Percentiles rank a stretch among this genome's conserved stretches.
Evolutionary conservation across 2,329 filamentous ascomycete species (phyloP).

Genomic region (Sporothrix curviconia): DNA sequence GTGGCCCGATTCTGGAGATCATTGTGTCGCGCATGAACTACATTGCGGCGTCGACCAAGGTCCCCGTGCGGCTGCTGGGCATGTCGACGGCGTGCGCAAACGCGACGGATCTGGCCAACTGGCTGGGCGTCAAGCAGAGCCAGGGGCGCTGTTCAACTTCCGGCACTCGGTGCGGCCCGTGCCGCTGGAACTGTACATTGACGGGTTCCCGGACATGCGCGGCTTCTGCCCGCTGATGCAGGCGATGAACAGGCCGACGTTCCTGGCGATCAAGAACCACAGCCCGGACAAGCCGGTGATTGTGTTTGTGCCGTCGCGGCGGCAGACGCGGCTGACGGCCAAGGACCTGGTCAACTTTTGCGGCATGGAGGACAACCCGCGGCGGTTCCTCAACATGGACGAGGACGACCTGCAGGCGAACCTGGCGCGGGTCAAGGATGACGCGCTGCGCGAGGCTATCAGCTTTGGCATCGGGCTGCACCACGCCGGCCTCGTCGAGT

Average conservation of each 20-base stretch:
- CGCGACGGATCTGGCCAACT: conserved; percentile 86
- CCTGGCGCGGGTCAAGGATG: conserved; percentile 84
- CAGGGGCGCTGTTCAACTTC: conserved; percentile 81
- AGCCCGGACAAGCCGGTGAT: conserved; percentile 96
- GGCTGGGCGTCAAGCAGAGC: conserved; percentile 85
- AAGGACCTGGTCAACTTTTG: conserved; percentile 96
- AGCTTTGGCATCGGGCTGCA: conserved; percentile 96
- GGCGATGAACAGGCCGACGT: conserved; percentile 96
- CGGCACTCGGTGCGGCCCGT: conserved; percentile 94
- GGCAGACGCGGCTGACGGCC: conserved; percentile 90
- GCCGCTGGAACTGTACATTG: conserved; percentile 91
- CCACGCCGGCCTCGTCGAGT: conserved; percentile 93
- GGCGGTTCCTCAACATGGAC: conserved; percentile 86
- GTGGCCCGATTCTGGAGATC: conserved; percentile 95
- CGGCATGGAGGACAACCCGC: conserved; percentile 96
- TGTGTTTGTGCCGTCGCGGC: conserved; percentile 91
- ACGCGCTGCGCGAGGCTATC: conserved; percentile 84
- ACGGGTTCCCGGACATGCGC: conserved; percentile 89
- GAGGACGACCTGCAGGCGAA: conserved; percentile 90
- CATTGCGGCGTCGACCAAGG: conserved; percentile 89
- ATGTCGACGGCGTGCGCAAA: conserved; percentile 99
- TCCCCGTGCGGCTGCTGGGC: conserved; percentile 81
- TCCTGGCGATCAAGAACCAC: conserved; percentile 92
- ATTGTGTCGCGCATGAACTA: conserved; percentile 96
- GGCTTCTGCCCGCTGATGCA: conserved; percentile 98